A percentile compares a stretch with the other conserved stretches of the same genome.
phyloP scores from a whole-genome alignment of 345 rosid genomes.

The Brassica incana region DNA sequence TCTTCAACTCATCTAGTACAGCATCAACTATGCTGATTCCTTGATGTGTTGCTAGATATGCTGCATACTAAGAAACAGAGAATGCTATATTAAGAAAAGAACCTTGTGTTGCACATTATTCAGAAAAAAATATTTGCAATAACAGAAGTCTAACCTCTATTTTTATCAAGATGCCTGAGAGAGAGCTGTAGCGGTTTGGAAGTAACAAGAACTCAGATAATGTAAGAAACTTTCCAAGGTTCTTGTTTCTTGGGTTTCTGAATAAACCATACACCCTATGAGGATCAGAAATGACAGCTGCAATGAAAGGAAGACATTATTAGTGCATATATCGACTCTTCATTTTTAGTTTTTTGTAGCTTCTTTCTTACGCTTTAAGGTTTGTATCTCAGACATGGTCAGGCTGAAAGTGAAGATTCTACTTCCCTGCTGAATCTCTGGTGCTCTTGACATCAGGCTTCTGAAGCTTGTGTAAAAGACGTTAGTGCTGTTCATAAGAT shows the following conservation, averaged over 20 bases:
- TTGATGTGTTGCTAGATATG: slow-evolving; percentile 57
- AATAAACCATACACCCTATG: slow-evolving; percentile 3
- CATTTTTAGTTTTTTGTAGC: not conserved
- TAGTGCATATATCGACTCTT: slow-evolving; percentile 15
- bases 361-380: slow-evolving; percentile 45
- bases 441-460: slow-evolving; percentile 24
- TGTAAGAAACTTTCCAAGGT: slow-evolving; percentile 49
- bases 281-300: slow-evolving; percentile 67
- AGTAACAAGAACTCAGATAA: slow-evolving; percentile 63
- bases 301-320: slow-evolving; percentile 22
- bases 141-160: slow-evolving; percentile 69
- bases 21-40: slow-evolving; percentile 49
- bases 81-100: slow-evolving; percentile 15
- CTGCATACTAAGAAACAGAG: slow-evolving; percentile 57
- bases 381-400: slow-evolving; percentile 44
- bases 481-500: slow-evolving; percentile 42
- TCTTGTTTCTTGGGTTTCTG: slow-evolving; percentile 62
- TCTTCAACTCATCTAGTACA: slow-evolving; percentile 53
- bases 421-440: slow-evolving; percentile 29
- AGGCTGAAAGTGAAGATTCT: slow-evolving; percentile 49
- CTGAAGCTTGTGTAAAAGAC: slow-evolving; percentile 36
- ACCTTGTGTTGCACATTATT: not conserved
- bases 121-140: not conserved
- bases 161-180: slow-evolving; percentile 70
- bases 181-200: slow-evolving; percentile 57